These are phyloP conservation scores for Penicillium psychrofluorescens DNA, from an alignment of 495 filamentous ascomycete genomes.

Conservation along the genomic window DNA sequence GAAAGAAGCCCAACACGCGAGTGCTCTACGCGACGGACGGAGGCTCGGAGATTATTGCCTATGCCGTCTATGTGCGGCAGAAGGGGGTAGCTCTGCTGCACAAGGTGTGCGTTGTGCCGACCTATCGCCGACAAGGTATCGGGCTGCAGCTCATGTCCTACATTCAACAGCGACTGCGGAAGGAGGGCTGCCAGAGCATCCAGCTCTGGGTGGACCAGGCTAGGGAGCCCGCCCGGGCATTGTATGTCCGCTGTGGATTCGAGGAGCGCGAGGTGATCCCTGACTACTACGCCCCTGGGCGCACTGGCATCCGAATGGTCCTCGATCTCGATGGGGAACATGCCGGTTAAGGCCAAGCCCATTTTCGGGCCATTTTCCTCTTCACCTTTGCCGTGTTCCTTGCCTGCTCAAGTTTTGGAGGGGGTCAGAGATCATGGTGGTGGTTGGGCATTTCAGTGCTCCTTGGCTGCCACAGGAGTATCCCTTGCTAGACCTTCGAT, in stretches of 20 bases:
- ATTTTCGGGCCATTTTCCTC: neutral
- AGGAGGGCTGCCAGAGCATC: constrained; percentile 46
- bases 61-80: constrained; percentile 47
- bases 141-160: constrained; percentile 43
- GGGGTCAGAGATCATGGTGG: constrained; percentile 11
- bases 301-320: constrained; percentile 49
- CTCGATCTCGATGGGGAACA: constrained; percentile 26
- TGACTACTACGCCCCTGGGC: constrained; percentile 52
- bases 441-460: constrained; percentile 20
- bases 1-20: constrained; percentile 48
- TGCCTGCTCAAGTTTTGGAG: constrained; percentile 9
- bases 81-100: constrained; percentile 47
- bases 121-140: constrained; percentile 46
- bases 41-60: constrained; percentile 32
- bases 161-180: constrained; percentile 39
- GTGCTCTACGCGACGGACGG: constrained; percentile 36
- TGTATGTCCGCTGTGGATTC: constrained; percentile 48
- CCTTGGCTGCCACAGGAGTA: constrained; percentile 21
- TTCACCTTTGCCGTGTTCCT: constrained; percentile 11
- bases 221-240: constrained; percentile 37
- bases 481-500: constrained; percentile 34
- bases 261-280: constrained; percentile 41
- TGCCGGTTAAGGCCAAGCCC: constrained; percentile 10
- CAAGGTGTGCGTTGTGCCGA: constrained; percentile 50
- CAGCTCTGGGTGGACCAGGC: constrained; percentile 56